phyloP scores from a whole-genome alignment of 106 monocot species.

The Ottelia alismoides region DNA sequence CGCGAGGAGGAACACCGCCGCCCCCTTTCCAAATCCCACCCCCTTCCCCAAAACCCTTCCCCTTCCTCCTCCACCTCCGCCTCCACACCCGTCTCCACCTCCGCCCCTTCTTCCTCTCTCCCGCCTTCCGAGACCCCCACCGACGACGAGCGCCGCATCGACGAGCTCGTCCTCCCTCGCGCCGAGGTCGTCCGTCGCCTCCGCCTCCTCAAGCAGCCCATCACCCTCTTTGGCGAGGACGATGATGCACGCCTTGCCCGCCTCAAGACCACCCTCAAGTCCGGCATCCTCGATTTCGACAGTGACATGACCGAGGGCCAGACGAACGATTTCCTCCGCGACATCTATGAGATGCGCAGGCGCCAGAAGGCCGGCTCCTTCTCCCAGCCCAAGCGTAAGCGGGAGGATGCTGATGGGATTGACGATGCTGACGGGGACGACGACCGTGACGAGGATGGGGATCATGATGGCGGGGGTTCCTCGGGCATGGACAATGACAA shows the following conservation, averaged over 20 bases:
- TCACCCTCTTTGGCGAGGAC: constrained; percentile 93
- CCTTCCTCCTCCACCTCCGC: constrained; percentile 9
- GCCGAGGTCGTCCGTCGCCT: constrained; percentile 86
- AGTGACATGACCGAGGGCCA: constrained; percentile 94
- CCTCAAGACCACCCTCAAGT: constrained; percentile 66
- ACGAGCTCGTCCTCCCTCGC: constrained; percentile 72
- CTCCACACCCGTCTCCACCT: constrained; percentile 18
- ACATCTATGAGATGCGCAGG: constrained; percentile 87
- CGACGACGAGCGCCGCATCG: constrained; percentile 61
- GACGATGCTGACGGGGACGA: constrained; percentile 38
- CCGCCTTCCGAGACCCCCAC: constrained; percentile 30
- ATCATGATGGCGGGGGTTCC: too few species aligned
- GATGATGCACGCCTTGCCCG: constrained; percentile 79
- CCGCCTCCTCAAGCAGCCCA: constrained; percentile 81
- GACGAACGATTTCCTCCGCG: constrained; percentile 89
- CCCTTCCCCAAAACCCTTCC: constrained; percentile 21
- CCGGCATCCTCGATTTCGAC: constrained; percentile 75
- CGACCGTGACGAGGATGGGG: constrained; percentile 36
- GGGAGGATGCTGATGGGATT: constrained; percentile 26
- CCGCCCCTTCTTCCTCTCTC: too few species aligned
- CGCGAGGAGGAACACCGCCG: constrained; percentile 66
- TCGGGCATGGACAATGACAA: constrained; percentile 56
- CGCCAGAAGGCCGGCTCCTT: constrained; percentile 63
- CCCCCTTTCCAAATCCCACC: too few species aligned
- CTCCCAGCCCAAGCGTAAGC: constrained; percentile 28